These are phyloP conservation scores for Larix sibirica DNA, from an alignment of 83 land plant genomes.

Conservation along the genomic window DNA sequence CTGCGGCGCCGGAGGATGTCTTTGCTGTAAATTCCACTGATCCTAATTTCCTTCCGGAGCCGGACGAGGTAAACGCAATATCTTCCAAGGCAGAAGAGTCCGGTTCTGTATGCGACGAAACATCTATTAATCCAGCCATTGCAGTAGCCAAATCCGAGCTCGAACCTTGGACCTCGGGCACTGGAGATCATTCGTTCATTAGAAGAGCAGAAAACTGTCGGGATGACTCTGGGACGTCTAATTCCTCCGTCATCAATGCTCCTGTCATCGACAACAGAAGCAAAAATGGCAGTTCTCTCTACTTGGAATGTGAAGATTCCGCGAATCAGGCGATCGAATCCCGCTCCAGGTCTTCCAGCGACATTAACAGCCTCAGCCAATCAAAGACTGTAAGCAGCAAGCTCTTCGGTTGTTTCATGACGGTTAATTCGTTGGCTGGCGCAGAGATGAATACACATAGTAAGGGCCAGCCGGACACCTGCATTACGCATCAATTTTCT, in stretches of 20 bases:
- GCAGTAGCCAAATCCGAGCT: neutral
- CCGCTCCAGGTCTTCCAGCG: neutral
- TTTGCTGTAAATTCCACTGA: neutral
- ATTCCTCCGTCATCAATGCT: constrained; percentile 46
- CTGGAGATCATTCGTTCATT: neutral
- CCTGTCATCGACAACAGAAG: constrained; percentile 1
- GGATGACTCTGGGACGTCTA: constrained; percentile 57
- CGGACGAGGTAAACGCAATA: neutral
- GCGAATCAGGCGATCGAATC: neutral
- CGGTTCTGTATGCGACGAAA: constrained; percentile 7
- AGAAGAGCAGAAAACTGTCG: neutral
- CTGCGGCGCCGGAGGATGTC: neutral
- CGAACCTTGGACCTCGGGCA: neutral
- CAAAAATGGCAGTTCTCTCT: neutral
- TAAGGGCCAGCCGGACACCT: neutral
- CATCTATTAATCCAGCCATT: neutral
- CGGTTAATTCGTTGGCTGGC: too few relatives aligned
- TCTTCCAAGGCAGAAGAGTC: neutral
- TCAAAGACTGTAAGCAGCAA: neutral
- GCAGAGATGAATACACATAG: neutral
- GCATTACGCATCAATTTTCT: neutral
- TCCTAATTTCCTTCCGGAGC: neutral
- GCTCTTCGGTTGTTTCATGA: neutral
- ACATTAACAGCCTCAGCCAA: neutral
- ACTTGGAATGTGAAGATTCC: constrained; percentile 2